Percentiles rank a stretch among this genome's conserved stretches.
phyloP scores from a whole-genome alignment of 2,329 filamentous ascomycete species.

The Aspergillus fumigatus region DNA sequence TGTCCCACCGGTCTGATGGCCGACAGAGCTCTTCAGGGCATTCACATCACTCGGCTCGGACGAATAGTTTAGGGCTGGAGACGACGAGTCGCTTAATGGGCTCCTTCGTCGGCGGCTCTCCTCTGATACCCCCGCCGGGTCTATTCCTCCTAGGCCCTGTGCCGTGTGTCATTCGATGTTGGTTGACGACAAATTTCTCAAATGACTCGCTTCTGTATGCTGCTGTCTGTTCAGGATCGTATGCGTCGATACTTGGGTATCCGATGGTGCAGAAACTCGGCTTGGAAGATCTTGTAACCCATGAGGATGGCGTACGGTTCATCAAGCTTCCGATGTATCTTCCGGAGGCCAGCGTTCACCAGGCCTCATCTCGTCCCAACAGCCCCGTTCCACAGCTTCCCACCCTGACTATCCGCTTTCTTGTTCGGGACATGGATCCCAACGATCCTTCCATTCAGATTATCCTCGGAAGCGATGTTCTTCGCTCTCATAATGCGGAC shows the following conservation, averaged over 20 bases:
- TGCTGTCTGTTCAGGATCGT: conserved; percentile 86
- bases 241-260: conserved; percentile 75
- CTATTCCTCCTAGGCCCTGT: conserved; percentile 83
- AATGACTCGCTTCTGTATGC: conserved; percentile 87
- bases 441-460: conserved; percentile 66
- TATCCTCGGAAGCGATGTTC: conserved; percentile 82
- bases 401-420: conserved; percentile 73
- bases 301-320: conserved; percentile 61
- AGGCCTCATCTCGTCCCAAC: conserved; percentile 63
- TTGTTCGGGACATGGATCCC: conserved; percentile 55
- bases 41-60: conserved; percentile 69
- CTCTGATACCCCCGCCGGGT: conserved; percentile 74
- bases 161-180: conserved; percentile 91
- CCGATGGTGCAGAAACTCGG: conserved; percentile 71
- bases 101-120: conserved; percentile 62
- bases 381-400: conserved; percentile 77
- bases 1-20: conserved; percentile 94
- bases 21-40: conserved; percentile 90
- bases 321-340: conserved; percentile 82
- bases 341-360: conserved; percentile 79
- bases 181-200: conserved; percentile 86
- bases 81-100: conserved; percentile 59
- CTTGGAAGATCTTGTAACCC: conserved; percentile 61
- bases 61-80: conserved; percentile 84
- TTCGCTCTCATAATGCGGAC: conserved; percentile 83